These are phyloP conservation scores for Vanilla planifolia DNA, from an alignment of 106 monocot genomes.

Conservation along the genomic window DNA sequence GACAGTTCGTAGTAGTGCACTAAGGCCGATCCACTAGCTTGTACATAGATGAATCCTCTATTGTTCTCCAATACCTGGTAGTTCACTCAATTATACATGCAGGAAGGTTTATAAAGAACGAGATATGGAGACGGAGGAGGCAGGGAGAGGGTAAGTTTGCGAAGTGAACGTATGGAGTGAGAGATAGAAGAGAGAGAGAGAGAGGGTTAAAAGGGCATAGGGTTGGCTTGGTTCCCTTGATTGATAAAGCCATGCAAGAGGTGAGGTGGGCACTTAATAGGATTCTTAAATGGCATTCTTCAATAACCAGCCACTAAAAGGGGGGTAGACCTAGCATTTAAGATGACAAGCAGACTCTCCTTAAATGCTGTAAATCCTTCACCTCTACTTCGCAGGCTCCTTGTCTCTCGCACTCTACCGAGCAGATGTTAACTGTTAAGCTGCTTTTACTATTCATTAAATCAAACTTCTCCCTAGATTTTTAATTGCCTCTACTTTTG, in stretches of 20 bases:
- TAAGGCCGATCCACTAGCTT: constrained; percentile 7
- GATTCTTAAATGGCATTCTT: constrained; percentile 61
- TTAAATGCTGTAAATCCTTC: constrained; percentile 37
- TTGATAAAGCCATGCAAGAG: constrained; percentile 40
- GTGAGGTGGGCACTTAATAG: constrained; percentile 32
- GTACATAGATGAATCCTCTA: constrained; percentile 7
- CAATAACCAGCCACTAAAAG: constrained; percentile 42
- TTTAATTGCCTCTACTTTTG: too few relatives aligned
- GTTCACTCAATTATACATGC: background rate
- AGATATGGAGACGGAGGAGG: background rate
- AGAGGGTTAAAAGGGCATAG: background rate
- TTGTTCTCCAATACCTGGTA: background rate
- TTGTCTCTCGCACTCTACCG: background rate
- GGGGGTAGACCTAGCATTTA: constrained; percentile 52
- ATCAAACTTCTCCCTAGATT: too few relatives aligned
- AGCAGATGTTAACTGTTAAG: background rate
- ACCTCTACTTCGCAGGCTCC: background rate
- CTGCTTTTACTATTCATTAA: background rate
- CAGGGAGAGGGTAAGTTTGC: background rate
- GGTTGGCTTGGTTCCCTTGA: constrained; percentile 1
- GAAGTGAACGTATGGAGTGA: background rate
- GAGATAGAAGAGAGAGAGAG: background rate
- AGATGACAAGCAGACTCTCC: constrained; percentile 45
- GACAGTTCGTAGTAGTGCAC: constrained; percentile 8
- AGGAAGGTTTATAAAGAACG: too few relatives aligned